Percentiles rank a stretch among this genome's conserved stretches.
These are phyloP conservation scores for Talaromyces ruber DNA, from an alignment of 495 filamentous ascomycete genomes.

Conservation along the genomic window DNA sequence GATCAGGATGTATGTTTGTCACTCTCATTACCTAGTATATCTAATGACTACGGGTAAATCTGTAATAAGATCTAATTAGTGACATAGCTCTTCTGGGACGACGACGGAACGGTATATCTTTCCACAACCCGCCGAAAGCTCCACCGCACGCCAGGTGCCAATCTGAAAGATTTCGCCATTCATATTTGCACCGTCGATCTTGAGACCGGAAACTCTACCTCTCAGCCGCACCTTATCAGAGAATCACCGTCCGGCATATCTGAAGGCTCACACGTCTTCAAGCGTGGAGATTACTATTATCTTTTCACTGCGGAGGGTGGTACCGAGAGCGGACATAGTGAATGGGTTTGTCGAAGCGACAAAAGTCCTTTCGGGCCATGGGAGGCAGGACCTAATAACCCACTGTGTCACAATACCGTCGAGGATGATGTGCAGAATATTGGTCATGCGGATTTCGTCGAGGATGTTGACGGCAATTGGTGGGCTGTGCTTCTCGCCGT, in stretches of 20 bases:
- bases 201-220: conserved; percentile 27
- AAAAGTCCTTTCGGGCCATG: not conserved
- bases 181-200: conserved; percentile 26
- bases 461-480: conserved; percentile 34
- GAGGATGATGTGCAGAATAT: conserved; percentile 31
- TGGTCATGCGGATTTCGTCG: conserved; percentile 36
- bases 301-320: conserved; percentile 56
- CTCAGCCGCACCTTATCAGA: conserved; percentile 35
- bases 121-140: conserved; percentile 29
- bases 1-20: conserved; percentile 33
- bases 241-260: conserved; percentile 14
- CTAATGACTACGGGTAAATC: no score
- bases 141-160: conserved; percentile 14
- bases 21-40: not conserved
- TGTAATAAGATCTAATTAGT: not conserved
- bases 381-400: conserved; percentile 13
- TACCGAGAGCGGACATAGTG: conserved; percentile 29
- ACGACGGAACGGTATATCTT: conserved; percentile 29
- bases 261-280: conserved; percentile 55
- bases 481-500: conserved; percentile 39
- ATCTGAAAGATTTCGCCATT: conserved; percentile 6
- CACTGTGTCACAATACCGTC: conserved; percentile 28
- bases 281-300: conserved; percentile 55
- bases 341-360: conserved; percentile 30
- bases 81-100: conserved; percentile 31